These are phyloP conservation scores for Hyphopichia wangnamkhiaoensis DNA, from an alignment of 1,139 yeast species.

Conservation along the genomic window DNA sequence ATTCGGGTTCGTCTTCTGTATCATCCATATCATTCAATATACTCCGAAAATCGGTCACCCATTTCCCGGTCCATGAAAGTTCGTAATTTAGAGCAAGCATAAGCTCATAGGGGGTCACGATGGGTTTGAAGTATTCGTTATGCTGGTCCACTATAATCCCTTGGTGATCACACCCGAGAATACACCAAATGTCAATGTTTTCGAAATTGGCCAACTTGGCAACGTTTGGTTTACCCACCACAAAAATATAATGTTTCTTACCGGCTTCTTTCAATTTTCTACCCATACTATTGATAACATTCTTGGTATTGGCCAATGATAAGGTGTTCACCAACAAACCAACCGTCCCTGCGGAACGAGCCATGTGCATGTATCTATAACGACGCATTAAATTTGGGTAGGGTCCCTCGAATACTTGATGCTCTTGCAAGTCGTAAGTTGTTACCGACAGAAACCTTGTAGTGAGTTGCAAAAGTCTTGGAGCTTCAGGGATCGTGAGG, in stretches of 20 bases:
- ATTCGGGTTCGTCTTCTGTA: constrained; percentile 23
- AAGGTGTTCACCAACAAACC: constrained; percentile 90
- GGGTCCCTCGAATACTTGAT: constrained; percentile 50
- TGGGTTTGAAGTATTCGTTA: constrained; percentile 84
- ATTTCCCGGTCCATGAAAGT: constrained; percentile 85
- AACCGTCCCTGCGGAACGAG: constrained; percentile 86
- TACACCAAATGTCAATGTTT: constrained; percentile 88
- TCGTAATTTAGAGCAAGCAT: constrained; percentile 75
- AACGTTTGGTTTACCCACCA: constrained; percentile 98
- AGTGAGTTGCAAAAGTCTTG: constrained; percentile 71
- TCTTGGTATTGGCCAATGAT: constrained; percentile 71
- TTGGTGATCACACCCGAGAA: constrained; percentile 91
- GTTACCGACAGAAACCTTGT: constrained; percentile 64
- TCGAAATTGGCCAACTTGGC: constrained; percentile 96
- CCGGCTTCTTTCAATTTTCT: constrained; percentile 69
- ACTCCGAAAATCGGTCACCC: constrained; percentile 79
- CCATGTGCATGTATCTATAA: constrained; percentile 82
- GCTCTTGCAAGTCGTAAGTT: constrained; percentile 42
- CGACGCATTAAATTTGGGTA: constrained; percentile 79
- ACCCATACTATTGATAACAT: constrained; percentile 60
- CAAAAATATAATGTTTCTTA: constrained; percentile 89
- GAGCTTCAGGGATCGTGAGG: constrained; percentile 72
- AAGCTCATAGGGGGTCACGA: constrained; percentile 90
- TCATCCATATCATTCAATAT: constrained; percentile 40
- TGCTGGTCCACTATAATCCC: constrained; percentile 81